Evolutionary conservation across 441 rosid species (phyloP).

Genomic region (Erysimum cheiri): DNA sequence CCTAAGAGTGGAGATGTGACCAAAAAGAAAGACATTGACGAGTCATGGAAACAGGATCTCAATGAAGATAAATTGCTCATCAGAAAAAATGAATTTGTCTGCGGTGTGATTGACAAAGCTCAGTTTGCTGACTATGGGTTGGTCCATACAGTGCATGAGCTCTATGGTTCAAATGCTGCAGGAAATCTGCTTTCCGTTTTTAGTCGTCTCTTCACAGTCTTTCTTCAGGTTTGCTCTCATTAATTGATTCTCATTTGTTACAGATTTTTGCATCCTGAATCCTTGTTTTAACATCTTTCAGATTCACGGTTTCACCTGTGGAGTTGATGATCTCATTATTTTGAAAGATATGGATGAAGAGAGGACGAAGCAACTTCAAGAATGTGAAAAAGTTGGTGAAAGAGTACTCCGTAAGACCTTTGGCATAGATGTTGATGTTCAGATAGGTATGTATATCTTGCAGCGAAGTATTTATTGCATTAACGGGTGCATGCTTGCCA

Average conservation of each 20-base stretch:
- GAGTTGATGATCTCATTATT: slow-evolving; percentile 96
- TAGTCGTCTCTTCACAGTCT: slow-evolving; percentile 92
- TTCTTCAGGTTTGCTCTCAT: slow-evolving; percentile 74
- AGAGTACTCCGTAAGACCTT: slow-evolving; percentile 75
- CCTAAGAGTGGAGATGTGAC: slow-evolving; percentile 32
- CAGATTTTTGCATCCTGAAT: slow-evolving; percentile 41
- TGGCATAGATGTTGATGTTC: slow-evolving; percentile 56
- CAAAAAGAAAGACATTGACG: slow-evolving; percentile 36
- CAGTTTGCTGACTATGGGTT: slow-evolving; percentile 98
- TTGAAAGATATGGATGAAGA: slow-evolving; percentile 64
- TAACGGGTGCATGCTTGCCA: slow-evolving; percentile 22
- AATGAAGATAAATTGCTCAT: slow-evolving; percentile 80
- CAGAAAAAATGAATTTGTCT: slow-evolving; percentile 71
- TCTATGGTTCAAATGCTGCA: slow-evolving; percentile 90
- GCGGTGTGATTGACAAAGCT: slow-evolving; percentile 98
- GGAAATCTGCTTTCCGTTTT: slow-evolving; percentile 87
- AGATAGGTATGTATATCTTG: slow-evolving; percentile 55
- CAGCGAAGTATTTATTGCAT: slow-evolving; percentile 2
- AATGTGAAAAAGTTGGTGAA: slow-evolving; percentile 75
- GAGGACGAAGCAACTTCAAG: slow-evolving; percentile 82
- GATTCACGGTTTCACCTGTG: slow-evolving; percentile 99
- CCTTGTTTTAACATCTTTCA: slow-evolving; percentile 52
- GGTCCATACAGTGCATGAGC: slow-evolving; percentile 96
- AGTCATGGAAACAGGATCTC: slow-evolving; percentile 48
- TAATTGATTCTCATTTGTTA: slow-evolving; percentile 29